These are phyloP conservation scores for Diaporthe destruens DNA, from an alignment of 2,329 filamentous ascomycete genomes.

Conservation along the genomic window DNA sequence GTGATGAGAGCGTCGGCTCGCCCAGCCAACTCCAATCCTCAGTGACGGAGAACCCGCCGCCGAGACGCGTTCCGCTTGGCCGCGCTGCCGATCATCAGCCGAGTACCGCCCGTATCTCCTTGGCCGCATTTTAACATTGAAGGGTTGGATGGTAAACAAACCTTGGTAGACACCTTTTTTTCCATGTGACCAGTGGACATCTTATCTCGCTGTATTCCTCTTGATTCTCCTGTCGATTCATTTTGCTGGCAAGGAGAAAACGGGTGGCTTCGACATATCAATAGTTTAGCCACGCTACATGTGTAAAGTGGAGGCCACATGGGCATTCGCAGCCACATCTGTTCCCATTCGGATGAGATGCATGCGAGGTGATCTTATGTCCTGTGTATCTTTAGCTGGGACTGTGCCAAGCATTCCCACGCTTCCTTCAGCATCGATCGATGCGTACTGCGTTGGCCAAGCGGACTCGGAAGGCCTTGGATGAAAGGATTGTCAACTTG, in stretches of 20 bases:
- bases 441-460: background rate
- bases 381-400: background rate
- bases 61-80: constrained; percentile 21
- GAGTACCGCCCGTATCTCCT: background rate
- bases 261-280: too few relatives aligned
- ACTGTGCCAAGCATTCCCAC: background rate
- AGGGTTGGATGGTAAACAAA: background rate
- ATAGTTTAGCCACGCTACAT: background rate
- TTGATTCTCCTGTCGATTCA: background rate
- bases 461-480: background rate
- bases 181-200: background rate
- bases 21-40: constrained; percentile 3
- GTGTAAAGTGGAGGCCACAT: background rate
- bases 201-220: background rate
- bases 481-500: background rate
- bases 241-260: too few relatives aligned
- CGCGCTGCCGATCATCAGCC: constrained; percentile 22
- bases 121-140: constrained; percentile 15
- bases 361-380: background rate
- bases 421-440: background rate
- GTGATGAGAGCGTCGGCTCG: constrained; percentile 7
- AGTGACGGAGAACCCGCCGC: constrained; percentile 4
- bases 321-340: background rate
- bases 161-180: too few relatives aligned
- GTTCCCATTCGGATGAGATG: background rate